A percentile compares a stretch with the other conserved stretches of the same genome.
phyloP scores from a whole-genome alignment of 306 rosid species.

The Sphenostylis stenocarpa region DNA sequence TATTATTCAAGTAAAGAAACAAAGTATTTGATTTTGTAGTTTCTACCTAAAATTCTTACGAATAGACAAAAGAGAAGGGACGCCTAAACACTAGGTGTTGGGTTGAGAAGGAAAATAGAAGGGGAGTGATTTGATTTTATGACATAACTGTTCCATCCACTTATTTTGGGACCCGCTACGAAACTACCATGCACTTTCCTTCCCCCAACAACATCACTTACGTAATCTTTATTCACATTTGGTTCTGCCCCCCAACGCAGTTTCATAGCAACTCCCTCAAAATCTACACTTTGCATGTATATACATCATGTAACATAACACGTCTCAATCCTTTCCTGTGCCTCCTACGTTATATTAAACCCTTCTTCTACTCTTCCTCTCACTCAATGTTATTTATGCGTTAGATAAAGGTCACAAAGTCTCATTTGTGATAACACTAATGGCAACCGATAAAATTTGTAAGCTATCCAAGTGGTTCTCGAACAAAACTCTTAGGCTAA shows the following conservation, averaged over 20 bases:
- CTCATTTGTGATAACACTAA: neutral
- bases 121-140: neutral
- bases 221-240: constrained; percentile 12
- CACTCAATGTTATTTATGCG: neutral
- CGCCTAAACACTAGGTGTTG: neutral
- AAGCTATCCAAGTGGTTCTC: constrained; percentile 69
- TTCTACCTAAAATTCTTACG: too few species aligned
- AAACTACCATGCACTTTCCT: constrained; percentile 45
- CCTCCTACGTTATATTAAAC: neutral
- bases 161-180: constrained; percentile 28
- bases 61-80: too few species aligned
- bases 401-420: too few species aligned
- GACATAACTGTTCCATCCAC: neutral
- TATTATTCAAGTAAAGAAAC: too few species aligned
- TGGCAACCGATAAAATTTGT: constrained; percentile 42
- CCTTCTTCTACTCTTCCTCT: neutral
- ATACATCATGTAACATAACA: neutral
- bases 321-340: neutral
- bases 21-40: too few species aligned
- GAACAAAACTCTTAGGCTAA: constrained; percentile 40
- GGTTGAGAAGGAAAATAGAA: neutral
- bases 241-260: constrained; percentile 19
- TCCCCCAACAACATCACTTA: neutral
- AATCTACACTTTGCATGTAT: neutral
- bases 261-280: constrained; percentile 37